Percentiles rank a stretch among this genome's conserved stretches.
Conservation (phyloP, 768 basidiomycete species). For the Naganishia randhawae region DNA sequence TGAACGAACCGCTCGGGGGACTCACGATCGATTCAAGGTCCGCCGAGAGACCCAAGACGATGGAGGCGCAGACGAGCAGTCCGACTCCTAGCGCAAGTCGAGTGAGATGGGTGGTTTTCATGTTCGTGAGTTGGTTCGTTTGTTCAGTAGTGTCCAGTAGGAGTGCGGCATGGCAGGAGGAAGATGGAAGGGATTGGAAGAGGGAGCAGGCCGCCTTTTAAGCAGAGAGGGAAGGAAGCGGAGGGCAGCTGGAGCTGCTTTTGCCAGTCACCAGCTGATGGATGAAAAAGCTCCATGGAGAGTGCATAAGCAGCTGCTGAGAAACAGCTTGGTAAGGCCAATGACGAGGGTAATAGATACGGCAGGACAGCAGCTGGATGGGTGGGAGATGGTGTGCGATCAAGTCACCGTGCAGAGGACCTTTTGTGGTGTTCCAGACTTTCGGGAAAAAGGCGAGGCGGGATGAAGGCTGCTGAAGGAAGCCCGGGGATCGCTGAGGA, state of each 20-base stretch:
- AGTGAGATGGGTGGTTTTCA: neutral
- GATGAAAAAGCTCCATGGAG: neutral
- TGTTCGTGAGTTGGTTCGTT: neutral
- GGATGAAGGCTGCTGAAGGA: too few relatives aligned
- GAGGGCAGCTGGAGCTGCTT: neutral
- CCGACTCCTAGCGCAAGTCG: neutral
- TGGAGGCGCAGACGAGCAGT: neutral
- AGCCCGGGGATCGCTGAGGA: too few relatives aligned
- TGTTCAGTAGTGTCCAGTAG: too few relatives aligned
- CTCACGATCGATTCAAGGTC: neutral
- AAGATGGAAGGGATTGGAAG: neutral
- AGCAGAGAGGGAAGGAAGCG: neutral
- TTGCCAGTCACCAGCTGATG: neutral
- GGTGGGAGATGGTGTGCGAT: neutral
- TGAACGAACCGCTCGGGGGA: too few relatives aligned
- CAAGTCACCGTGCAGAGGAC: neutral
- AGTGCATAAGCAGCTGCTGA: neutral
- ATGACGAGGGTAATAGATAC: too few relatives aligned
- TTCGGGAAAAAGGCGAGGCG: too few relatives aligned
- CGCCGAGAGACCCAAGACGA: neutral
- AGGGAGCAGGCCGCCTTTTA: neutral
- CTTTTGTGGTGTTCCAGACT: too few relatives aligned
- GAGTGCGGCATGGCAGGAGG: neutral
- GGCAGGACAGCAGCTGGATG: neutral
- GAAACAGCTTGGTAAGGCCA: too few relatives aligned